These are phyloP conservation scores for Drechslerella coelobrocha DNA, from an alignment of 2,329 filamentous ascomycete species.

Conservation along the genomic window DNA sequence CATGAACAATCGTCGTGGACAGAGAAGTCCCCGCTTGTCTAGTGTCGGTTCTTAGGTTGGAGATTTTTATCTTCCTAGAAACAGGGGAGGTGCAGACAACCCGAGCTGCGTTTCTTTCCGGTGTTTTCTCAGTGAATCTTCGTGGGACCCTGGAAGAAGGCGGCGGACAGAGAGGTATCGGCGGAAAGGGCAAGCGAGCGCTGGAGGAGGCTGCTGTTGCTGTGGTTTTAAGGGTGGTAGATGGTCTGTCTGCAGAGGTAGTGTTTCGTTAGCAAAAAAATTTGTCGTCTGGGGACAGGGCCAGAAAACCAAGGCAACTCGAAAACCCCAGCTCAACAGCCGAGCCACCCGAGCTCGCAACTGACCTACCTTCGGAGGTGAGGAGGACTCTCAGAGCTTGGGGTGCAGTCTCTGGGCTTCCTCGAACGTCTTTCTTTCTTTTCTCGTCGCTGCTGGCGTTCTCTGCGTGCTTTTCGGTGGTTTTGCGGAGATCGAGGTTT, in stretches of 20 bases:
- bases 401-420: conserved; percentile 38
- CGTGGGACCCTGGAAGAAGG: neutral
- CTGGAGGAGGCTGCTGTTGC: conserved; percentile 1
- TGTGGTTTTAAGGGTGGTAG: neutral
- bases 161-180: neutral
- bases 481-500: conserved; percentile 20
- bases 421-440: neutral
- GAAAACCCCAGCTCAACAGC: neutral
- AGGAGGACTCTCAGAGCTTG: neutral
- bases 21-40: conserved; percentile 49
- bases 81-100: conserved; percentile 31
- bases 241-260: neutral
- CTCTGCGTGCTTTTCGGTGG: conserved; percentile 23
- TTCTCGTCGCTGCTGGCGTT: conserved; percentile 38
- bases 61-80: neutral
- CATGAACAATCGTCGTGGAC: conserved; percentile 51
- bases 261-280: neutral
- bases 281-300: neutral
- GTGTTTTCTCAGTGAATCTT: conserved; percentile 3
- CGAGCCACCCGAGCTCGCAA: neutral
- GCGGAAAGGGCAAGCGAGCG: conserved; percentile 1
- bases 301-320: neutral
- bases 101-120: conserved; percentile 12
- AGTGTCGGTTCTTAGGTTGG: conserved; percentile 20
- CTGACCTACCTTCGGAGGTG: neutral